Evolutionary conservation across 2,329 filamentous ascomycete genomes (phyloP).

Genomic region (Gremmenia infestans): DNA sequence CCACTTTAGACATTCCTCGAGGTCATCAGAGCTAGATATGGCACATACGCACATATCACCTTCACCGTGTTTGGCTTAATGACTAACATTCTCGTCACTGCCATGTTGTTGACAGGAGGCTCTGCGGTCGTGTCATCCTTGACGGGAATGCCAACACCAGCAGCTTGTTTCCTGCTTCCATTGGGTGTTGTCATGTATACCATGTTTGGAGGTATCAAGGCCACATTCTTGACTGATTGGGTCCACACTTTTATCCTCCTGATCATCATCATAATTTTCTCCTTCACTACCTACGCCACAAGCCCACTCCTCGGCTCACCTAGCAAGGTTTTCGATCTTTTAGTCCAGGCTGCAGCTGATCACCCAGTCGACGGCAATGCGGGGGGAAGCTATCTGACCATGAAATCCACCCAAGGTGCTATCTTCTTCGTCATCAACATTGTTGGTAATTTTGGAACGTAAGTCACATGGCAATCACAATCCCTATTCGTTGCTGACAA

Average conservation of each 20-base stretch:
- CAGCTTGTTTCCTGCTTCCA: conserved; percentile 79
- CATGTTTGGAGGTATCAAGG: conserved; percentile 73
- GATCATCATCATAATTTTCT: conserved; percentile 80
- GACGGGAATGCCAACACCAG: conserved; percentile 70
- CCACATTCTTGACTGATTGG: conserved; percentile 67
- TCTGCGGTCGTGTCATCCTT: conserved; percentile 67
- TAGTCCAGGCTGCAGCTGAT: conserved; percentile 59
- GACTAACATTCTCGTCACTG: conserved; percentile 82
- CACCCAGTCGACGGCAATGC: conserved; percentile 79
- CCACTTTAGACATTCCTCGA: conserved; percentile 62
- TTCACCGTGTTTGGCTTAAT: conserved; percentile 79
- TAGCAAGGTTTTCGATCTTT: conserved; percentile 68
- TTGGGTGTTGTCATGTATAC: conserved; percentile 80
- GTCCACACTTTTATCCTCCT: conserved; percentile 82
- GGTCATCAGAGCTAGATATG: conserved; percentile 77
- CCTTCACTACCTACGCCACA: conserved; percentile 75
- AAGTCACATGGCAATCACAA: conserved; percentile 3
- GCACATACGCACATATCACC: conserved; percentile 64
- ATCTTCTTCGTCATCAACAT: conserved; percentile 93
- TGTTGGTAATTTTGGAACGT: conserved; percentile 69
- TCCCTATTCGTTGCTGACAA: conserved; percentile 39
- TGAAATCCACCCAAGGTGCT: conserved; percentile 73
- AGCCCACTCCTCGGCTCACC: conserved; percentile 70
- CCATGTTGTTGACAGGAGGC: conserved; percentile 84
- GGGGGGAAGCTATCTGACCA: conserved; percentile 79